Base-by-base conservation (phyloP, 192 early-diverging fungal genomes). In the Coemansia sp. region DNA sequence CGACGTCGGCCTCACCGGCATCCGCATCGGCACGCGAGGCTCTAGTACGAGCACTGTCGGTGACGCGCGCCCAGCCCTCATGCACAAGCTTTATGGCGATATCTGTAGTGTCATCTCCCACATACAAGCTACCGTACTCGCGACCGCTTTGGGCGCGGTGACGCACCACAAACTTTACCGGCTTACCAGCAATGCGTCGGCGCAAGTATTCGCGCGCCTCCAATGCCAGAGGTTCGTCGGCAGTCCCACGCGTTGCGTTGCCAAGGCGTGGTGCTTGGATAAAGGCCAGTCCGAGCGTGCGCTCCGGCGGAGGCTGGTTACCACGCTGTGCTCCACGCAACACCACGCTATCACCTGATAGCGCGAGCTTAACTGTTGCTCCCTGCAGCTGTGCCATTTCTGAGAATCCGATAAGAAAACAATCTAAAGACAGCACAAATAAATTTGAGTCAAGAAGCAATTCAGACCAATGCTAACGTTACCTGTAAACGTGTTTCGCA, bases 271-370 rank as follows among this genome's bases (percentile, higher is more conserved):
- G 97, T 25, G 95, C 89, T 49, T 88, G 75, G 50, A 96, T 84
- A 73, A 89, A 88, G 48, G 89, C 84, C 12, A 97, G 84, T 30
- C 89, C 90, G 14, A 99, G 71, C n/a, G 89, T 82, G 49, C 88
- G 86, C 70, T 96, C 96, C 0, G 90, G 83, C 38, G 95, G 93
- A 24, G 95, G 94, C 22, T 90, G 91, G 58, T 86, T 86, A 25
- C 83, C 80, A 54, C 83, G 75, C 27, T 91, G 91, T 51, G 85
- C 89, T 38, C 93, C 93, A 44, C 91, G 87, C 23, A 99, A 85
- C 54, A 96, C 85, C 38, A 99, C 83, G 55, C 91, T 91, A 85
- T 98, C 94, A 55, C 94, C 95, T 9, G 93, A 95, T 54, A 98
- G 82, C 19, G 94, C 91, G 30, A 82, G 88, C 74, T 98, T 98